Base-by-base conservation (phyloP, 805 yeast genomes). In the Starmerella floricola region DNA sequence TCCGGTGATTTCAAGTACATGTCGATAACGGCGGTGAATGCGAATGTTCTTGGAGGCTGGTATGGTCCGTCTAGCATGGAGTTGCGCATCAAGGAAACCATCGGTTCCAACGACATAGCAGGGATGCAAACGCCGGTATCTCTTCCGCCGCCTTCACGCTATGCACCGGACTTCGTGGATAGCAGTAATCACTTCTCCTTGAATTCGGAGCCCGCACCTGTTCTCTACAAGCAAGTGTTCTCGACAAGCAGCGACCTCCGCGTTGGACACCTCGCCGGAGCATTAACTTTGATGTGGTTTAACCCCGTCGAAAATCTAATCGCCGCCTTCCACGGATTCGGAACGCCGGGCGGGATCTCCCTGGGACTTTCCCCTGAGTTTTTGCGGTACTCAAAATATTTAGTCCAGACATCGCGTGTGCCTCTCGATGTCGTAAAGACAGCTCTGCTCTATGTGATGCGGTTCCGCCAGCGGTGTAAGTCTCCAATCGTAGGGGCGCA, bases 381-480 rank as follows among this genome's bases (percentile, higher is more conserved):
- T 41, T 45, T 52, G 38, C 42, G 50, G 31, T 62, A 58, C 47
- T 53, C 57, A 6, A 21, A 44, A 6, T 47, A 46, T 15, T 46
- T 62, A 6, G 47, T 62, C n/a, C 36, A 46, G 23, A 54, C 56
- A 28, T 55, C 64, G 12, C 53, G 52, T 35, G 49, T 62, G 20
- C 56, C 64, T 12, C 54, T 56, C 13, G 46, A 57, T 8, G 56
- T 57, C 3, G 52, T 61, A 24, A 53, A 58, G 10, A 49, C 55
- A 24, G 63, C 66, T 0, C 45, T 62, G 16, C 51, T 61, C 13
- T 60, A 61, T 53, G 48, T 62, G 32, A 40, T 38, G 38, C 52
- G 62, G 10, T 54, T 58, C 41, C 55, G 60, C 34, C 39, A 37
- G 31, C 29, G 32, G 27, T 40, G 55, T 23, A 52, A 54, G 6